These are phyloP conservation scores for Salix viminalis DNA, from an alignment of 345 rosid genomes.

Conservation along the genomic window DNA sequence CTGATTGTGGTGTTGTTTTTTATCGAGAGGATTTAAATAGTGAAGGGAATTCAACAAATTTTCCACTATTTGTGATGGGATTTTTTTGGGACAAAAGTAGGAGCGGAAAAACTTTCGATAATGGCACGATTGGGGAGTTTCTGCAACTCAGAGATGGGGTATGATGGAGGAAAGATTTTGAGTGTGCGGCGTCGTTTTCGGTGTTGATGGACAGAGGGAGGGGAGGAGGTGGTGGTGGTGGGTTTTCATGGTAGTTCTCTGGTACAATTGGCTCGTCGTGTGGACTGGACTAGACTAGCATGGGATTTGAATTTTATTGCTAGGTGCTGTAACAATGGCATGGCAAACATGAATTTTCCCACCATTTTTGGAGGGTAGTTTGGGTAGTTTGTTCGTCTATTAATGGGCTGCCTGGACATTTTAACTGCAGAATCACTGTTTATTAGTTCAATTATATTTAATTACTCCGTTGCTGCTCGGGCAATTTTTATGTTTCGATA, in stretches of 20 bases:
- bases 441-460: background rate
- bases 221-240: background rate
- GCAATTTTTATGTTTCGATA: background rate
- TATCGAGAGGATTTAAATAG: no score
- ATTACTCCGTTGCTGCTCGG: no score
- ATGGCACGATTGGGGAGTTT: background rate
- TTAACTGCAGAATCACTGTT: background rate
- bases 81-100: no score
- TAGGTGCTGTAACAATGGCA: no score
- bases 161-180: background rate
- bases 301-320: slow-evolving; percentile 2
- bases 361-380: slow-evolving; percentile 13
- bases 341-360: slow-evolving; percentile 3
- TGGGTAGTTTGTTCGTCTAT: slow-evolving; percentile 4
- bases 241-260: background rate
- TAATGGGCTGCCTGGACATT: background rate
- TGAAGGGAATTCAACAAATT: no score
- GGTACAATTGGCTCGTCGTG: background rate
- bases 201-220: background rate
- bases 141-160: background rate
- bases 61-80: background rate
- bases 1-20: no score
- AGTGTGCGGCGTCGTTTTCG: background rate
- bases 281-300: no score
- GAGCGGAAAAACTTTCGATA: background rate